phyloP scores from a whole-genome alignment of 2,329 filamentous ascomycete species.

The Coleophoma cylindrospora region DNA sequence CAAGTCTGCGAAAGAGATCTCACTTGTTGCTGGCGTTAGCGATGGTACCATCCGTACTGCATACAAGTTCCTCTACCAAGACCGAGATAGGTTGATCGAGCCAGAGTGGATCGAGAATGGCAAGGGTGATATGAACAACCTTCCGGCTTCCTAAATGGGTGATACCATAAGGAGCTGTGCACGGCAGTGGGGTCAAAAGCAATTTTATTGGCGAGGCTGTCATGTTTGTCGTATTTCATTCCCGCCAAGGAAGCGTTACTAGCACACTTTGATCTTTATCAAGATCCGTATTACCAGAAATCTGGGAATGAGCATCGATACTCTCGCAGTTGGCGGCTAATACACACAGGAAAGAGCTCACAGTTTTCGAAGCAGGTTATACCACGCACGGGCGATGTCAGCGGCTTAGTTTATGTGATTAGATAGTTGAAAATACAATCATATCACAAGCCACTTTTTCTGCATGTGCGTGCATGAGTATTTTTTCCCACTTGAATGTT shows the following conservation, averaged over 20 bases:
- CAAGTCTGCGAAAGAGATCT: conserved; percentile 82
- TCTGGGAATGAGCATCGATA: not conserved
- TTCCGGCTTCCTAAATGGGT: conserved; percentile 45
- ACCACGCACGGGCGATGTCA: no score
- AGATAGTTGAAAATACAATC: not conserved
- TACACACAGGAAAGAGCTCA: not conserved
- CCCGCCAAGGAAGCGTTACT: not conserved
- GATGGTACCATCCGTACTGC: conserved; percentile 96
- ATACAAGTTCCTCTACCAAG: conserved; percentile 80
- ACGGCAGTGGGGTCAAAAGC: no score
- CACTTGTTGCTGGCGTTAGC: conserved; percentile 78
- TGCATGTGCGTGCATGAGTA: no score
- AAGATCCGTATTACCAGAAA: no score
- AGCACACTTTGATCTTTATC: no score
- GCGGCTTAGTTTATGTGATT: not conserved
- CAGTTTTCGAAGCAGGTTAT: not conserved
- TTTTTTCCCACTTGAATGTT: no score
- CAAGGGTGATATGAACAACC: conserved; percentile 63
- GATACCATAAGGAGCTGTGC: conserved; percentile 14
- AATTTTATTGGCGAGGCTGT: no score
- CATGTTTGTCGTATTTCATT: not conserved
- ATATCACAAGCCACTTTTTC: not conserved
- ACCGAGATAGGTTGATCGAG: conserved; percentile 69
- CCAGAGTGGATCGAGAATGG: conserved; percentile 70
- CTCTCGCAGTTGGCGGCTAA: not conserved